Evolutionary conservation across 371 early-diverging fungal species (phyloP).

Genomic region (Hamiltosporidium tvaerminnensis): DNA sequence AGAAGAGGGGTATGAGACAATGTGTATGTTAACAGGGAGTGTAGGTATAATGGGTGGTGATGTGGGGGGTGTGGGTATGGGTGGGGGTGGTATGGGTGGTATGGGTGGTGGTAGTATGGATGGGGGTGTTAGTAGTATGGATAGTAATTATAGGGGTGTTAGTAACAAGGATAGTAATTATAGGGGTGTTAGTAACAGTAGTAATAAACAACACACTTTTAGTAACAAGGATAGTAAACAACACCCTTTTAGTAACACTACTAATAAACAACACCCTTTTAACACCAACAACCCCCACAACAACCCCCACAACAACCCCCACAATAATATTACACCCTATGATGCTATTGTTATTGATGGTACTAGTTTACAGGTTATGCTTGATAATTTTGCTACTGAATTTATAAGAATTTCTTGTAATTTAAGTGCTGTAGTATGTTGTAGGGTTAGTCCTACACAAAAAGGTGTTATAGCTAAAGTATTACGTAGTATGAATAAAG

Average conservation of each 20-base stretch:
- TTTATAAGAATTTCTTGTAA: conserved; percentile 65
- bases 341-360: conserved; percentile 99
- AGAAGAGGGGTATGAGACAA: conserved; percentile 21
- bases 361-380: conserved; percentile 63
- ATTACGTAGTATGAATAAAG: conserved; percentile 62
- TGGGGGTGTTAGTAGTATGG: too few relatives aligned
- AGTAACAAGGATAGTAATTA: too few relatives aligned
- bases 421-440: conserved; percentile 77
- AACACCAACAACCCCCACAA: too few relatives aligned
- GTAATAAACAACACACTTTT: too few relatives aligned
- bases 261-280: too few relatives aligned
- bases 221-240: too few relatives aligned
- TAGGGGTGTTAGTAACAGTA: too few relatives aligned
- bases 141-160: too few relatives aligned
- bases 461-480: conserved; percentile 85
- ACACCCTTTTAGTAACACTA: too few relatives aligned
- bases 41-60: conserved; percentile 17
- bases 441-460: conserved; percentile 93
- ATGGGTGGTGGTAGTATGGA: too few relatives aligned
- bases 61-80: conserved; percentile 7
- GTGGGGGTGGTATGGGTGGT: background rate
- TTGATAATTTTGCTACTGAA: conserved; percentile 61
- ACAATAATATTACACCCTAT: too few relatives aligned
- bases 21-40: conserved; percentile 24
- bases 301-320: too few relatives aligned